Conservation (phyloP, 768 basidiomycete genomes). For the Paxillus rubicundulus region DNA sequence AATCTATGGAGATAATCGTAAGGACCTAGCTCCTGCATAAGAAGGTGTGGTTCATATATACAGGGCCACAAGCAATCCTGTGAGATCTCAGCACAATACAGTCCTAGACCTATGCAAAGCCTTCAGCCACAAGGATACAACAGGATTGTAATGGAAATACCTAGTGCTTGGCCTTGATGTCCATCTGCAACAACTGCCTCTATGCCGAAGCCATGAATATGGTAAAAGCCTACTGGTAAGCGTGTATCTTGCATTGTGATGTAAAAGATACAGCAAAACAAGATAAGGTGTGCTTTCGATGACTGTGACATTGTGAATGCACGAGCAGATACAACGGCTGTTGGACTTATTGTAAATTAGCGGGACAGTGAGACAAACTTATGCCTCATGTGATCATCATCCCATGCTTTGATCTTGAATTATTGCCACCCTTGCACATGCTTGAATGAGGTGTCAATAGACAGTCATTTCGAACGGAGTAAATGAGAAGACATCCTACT, state of each 20-base stretch:
- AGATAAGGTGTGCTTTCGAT: conserved; percentile 23
- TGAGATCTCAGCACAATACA: conserved; percentile 5
- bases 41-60: not conserved
- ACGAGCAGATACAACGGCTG: conserved; percentile 7
- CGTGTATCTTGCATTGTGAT: not conserved
- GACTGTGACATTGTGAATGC: conserved; percentile 29
- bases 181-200: conserved; percentile 8
- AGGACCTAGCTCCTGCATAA: not conserved
- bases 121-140: not conserved
- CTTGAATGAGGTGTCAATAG: too few relatives aligned
- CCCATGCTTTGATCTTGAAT: too few relatives aligned
- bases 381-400: too few relatives aligned
- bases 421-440: too few relatives aligned
- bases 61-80: not conserved
- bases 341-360: not conserved
- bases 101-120: conserved; percentile 1
- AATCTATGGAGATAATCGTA: conserved; percentile 3
- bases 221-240: not conserved
- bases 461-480: too few relatives aligned
- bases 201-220: conserved; percentile 1
- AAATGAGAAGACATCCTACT: too few relatives aligned
- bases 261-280: conserved; percentile 21
- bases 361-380: too few relatives aligned
- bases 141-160: not conserved
- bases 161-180: conserved; percentile 3